Evolutionary conservation across 192 early-diverging fungal genomes (phyloP), one percentile per base, ranked within the genome.

Genomic region (Rhizophagus clarus): DNA sequence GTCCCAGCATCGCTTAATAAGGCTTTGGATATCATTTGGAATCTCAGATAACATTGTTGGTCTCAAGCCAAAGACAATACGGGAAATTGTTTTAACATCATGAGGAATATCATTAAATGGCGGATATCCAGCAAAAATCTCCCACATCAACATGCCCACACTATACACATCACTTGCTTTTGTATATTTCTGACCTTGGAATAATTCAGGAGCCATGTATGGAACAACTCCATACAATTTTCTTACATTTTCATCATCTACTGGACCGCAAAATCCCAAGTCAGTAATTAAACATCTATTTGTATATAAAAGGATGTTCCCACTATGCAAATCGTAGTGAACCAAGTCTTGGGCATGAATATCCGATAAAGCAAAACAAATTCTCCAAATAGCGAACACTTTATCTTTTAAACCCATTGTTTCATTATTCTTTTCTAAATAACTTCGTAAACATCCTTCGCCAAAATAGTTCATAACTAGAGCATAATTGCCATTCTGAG

Each of bases 71-170:
- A 12, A 29, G 49, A 28, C 2, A 40, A 74, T 74, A 0, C 29
- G 12, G 12, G 1, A 7, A 10, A 45, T 45, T 34, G 51, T 56
- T 28, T 22, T 2, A 29, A n/a, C 4, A 60, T 49, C 45, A 14
- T 74, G 22, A 31, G 72, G 29, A 15, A 74, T 24, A 60, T 74
- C n/a, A 31, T 17, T 31, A 31, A 83, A 82, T 10, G 84, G 84
- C 5, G 77, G 82, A 24, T 77, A 32, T 74, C 82, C 82, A 28
- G 82, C 80, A 32, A 81, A 81, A 28, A 85, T 67, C 14, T 83
- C 84, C 84, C 84, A 85, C 82, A 85, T 85, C 64, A 85, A 81
- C 32, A 83, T 81, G 12, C 84, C 84, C 2, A 83, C 69, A 78
- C 80, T 80, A 69, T 83, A 85, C 1, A 85, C 73, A 49, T 85